A percentile compares a stretch with the other conserved stretches of the same genome.
These are phyloP conservation scores for Hypoxylon trugodes DNA, from an alignment of 495 filamentous ascomycete species.

Conservation along the genomic window DNA sequence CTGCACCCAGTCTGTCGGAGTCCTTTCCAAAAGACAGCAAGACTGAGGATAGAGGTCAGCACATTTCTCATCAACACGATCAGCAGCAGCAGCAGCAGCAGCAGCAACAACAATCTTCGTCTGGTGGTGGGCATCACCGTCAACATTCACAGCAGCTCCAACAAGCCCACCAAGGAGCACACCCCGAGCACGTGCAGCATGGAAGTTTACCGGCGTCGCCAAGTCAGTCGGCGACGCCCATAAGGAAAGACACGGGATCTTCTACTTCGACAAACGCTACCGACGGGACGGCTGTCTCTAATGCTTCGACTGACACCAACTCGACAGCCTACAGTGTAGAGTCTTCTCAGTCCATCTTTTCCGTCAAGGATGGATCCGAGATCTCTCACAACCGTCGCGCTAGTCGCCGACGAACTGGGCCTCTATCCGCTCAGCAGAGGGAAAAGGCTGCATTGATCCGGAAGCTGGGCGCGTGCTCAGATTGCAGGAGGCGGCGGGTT, in stretches of 20 bases:
- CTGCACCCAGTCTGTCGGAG: constrained; percentile 54
- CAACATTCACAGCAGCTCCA: constrained; percentile 39
- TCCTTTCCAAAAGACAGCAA: constrained; percentile 54
- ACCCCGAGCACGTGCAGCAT: constrained; percentile 41
- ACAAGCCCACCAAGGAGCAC: constrained; percentile 40
- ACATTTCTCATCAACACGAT: constrained; percentile 44
- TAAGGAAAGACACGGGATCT: constrained; percentile 58
- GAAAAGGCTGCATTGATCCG: constrained; percentile 59
- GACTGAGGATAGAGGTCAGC: constrained; percentile 47
- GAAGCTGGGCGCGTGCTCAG: constrained; percentile 58
- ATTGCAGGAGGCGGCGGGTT: constrained; percentile 58
- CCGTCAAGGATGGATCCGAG: constrained; percentile 57
- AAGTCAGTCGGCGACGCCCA: constrained; percentile 50
- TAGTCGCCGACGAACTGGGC: constrained; percentile 57
- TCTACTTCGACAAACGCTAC: constrained; percentile 56
- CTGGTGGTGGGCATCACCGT: constrained; percentile 33
- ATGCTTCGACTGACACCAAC: constrained; percentile 51
- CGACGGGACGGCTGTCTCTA: constrained; percentile 46
- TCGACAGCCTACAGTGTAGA: constrained; percentile 55
- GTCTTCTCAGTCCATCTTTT: constrained; percentile 57
- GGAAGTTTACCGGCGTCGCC: constrained; percentile 46
- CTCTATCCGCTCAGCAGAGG: constrained; percentile 55
- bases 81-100: constrained; percentile 41
- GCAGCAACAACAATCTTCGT: constrained; percentile 21
- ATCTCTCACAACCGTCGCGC: constrained; percentile 54